These are phyloP conservation scores for Solanum ossicruentum DNA, from an alignment of 257 asterid species.

Conservation along the genomic window DNA sequence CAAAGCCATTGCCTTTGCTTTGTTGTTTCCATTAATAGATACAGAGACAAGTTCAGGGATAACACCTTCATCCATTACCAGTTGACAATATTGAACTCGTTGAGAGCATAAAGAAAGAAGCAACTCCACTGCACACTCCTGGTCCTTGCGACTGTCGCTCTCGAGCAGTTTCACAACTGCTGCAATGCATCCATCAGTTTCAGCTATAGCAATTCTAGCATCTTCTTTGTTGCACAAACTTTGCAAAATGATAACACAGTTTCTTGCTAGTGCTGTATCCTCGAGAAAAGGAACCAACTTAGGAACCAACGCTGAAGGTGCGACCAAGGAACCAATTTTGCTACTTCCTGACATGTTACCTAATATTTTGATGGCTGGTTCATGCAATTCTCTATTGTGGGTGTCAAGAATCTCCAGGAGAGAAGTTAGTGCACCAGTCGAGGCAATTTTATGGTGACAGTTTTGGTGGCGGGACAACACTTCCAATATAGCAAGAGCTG, in stretches of 20 bases:
- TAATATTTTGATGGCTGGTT: constrained; percentile 43
- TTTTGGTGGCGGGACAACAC: constrained; percentile 26
- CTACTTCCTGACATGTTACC: constrained; percentile 32
- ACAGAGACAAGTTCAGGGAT: constrained; percentile 45
- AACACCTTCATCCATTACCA: constrained; percentile 63
- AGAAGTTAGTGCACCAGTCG: constrained; percentile 35
- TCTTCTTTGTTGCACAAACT: constrained; percentile 27
- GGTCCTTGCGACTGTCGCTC: constrained; percentile 35
- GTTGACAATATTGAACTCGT: constrained; percentile 23
- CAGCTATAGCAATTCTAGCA: constrained; percentile 31
- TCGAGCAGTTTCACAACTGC: constrained; percentile 50
- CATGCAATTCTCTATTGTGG: constrained; percentile 30
- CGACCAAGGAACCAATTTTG: constrained; percentile 14
- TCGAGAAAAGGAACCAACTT: constrained; percentile 40
- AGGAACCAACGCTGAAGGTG: constrained; percentile 32
- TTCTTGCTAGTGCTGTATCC: constrained; percentile 18
- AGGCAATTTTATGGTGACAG: constrained; percentile 22
- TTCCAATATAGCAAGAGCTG: constrained; percentile 45
- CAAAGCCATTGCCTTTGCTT: constrained; percentile 47
- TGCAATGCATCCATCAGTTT: constrained; percentile 54
- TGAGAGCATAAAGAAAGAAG: constrained; percentile 68
- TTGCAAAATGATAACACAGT: constrained; percentile 38
- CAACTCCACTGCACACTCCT: constrained; percentile 54
- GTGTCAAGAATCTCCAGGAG: constrained; percentile 43
- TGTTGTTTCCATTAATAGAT: constrained; percentile 45